Evolutionary conservation across 2,329 filamentous ascomycete genomes (phyloP).

Genomic region (Pseudogymnoascus sp.): DNA sequence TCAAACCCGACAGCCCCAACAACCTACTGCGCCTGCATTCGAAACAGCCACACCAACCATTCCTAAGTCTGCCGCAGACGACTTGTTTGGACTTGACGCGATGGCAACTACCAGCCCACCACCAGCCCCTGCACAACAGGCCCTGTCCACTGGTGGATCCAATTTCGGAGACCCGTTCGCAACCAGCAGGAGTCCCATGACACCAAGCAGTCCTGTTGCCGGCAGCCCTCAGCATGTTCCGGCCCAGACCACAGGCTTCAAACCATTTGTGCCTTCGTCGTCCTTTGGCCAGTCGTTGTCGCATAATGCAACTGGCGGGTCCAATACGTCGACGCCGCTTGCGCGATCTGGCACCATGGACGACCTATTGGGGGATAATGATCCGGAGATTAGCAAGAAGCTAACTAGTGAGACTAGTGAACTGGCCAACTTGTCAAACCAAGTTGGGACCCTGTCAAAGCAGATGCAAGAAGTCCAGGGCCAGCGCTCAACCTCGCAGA

Average conservation of each 20-base stretch:
- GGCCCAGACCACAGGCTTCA: constrained; percentile 49
- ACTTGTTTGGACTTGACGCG: constrained; percentile 85
- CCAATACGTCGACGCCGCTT: constrained; percentile 25
- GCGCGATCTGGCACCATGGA: constrained; percentile 51
- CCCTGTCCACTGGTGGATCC: constrained; percentile 68
- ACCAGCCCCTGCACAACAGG: constrained; percentile 48
- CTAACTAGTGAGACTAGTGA: constrained; percentile 84
- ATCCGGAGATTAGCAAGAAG: constrained; percentile 80
- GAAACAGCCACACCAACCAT: constrained; percentile 36
- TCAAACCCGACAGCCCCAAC: constrained; percentile 40
- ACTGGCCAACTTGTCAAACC: constrained; percentile 90
- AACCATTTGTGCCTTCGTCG: constrained; percentile 85
- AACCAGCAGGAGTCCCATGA: constrained; percentile 31
- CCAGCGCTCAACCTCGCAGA: constrained; percentile 70
- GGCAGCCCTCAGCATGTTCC: constrained; percentile 23
- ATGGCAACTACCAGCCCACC: constrained; percentile 41
- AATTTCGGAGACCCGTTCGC: constrained; percentile 38
- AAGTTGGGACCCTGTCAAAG: constrained; percentile 80
- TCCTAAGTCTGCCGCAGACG: constrained; percentile 78
- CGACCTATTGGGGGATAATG: constrained; percentile 83
- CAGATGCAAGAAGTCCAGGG: constrained; percentile 90
- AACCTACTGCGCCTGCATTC: constrained; percentile 36
- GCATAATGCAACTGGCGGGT: constrained; percentile 61
- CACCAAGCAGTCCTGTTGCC: constrained; percentile 24
- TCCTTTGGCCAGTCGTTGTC: constrained; percentile 81